Percentiles rank a stretch among this genome's conserved stretches.
Conservation (phyloP, 2,329 filamentous ascomycete species). For the Colletotrichum horii region DNA sequence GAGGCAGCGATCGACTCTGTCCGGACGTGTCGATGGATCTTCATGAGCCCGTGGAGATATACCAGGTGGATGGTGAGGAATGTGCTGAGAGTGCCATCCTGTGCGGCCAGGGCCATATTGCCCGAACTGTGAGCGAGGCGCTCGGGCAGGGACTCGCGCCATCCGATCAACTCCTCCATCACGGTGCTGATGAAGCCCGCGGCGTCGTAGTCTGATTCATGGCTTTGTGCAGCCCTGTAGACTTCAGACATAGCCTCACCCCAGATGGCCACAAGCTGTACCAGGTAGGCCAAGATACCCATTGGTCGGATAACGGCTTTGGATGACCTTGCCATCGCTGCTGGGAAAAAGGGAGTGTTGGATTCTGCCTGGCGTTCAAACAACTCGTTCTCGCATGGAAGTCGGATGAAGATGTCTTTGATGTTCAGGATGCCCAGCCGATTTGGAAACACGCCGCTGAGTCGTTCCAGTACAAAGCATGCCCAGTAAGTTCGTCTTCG, state of each 20-base stretch:
- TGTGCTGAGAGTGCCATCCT: constrained; percentile 57
- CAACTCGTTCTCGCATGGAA: constrained; percentile 65
- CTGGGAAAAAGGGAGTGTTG: constrained; percentile 66
- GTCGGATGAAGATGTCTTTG: constrained; percentile 69
- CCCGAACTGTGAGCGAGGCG: constrained; percentile 57
- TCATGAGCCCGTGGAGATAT: constrained; percentile 69
- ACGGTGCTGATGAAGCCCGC: constrained; percentile 48
- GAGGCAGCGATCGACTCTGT: constrained; percentile 41
- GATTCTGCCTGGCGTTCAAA: constrained; percentile 67
- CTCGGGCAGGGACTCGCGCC: constrained; percentile 61
- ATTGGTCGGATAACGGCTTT: constrained; percentile 32
- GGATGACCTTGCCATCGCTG: constrained; percentile 34
- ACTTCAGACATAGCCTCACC: constrained; percentile 66
- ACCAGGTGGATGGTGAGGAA: constrained; percentile 71
- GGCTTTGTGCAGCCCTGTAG: constrained; percentile 34
- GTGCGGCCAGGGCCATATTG: constrained; percentile 62
- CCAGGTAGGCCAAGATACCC: constrained; percentile 64
- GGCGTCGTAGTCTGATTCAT: constrained; percentile 20
- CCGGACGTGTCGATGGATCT: constrained; percentile 66
- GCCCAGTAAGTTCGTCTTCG: constrained; percentile 76
- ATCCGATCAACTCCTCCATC: constrained; percentile 58
- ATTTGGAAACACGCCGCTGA: constrained; percentile 63
- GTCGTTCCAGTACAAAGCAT: constrained; percentile 71
- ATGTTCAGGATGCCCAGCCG: constrained; percentile 62
- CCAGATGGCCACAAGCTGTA: constrained; percentile 70